These are phyloP conservation scores for Populus davidiana DNA, from an alignment of 345 rosid species.

Conservation along the genomic window DNA sequence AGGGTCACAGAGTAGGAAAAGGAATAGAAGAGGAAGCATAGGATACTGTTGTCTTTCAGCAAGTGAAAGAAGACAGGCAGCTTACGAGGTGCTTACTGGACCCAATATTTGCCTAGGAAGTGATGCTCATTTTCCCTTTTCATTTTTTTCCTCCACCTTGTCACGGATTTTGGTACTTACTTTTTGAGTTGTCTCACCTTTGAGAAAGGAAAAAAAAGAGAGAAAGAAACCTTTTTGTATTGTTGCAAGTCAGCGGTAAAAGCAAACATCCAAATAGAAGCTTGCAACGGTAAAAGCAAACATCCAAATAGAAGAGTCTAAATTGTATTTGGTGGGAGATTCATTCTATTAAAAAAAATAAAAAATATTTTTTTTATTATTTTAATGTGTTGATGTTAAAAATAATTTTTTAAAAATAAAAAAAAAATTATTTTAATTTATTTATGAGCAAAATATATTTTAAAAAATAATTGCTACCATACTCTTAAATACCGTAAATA, in stretches of 20 bases:
- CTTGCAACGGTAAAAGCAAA: conserved; percentile 21
- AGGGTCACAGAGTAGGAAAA: background rate
- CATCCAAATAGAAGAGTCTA: conserved; percentile 19
- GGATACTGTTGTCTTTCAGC: conserved; percentile 20
- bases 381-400: too few relatives aligned
- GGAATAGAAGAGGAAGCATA: conserved; percentile 8
- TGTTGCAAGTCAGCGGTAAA: conserved; percentile 20
- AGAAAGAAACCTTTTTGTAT: conserved; percentile 14
- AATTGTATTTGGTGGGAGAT: too few relatives aligned
- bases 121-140: background rate
- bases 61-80: background rate
- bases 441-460: too few relatives aligned
- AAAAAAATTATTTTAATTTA: too few relatives aligned
- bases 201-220: too few relatives aligned
- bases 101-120: conserved; percentile 6
- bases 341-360: too few relatives aligned
- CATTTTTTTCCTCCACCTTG: background rate
- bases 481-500: fast-evolving
- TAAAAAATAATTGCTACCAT: too few relatives aligned
- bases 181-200: background rate
- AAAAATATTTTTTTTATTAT: too few relatives aligned
- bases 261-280: conserved; percentile 26
- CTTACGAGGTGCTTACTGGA: background rate
- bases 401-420: too few relatives aligned
- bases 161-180: conserved; percentile 6